These are phyloP conservation scores for Acanthamoeba culbertsoni DNA, from an alignment of 208 protist species.

Conservation along the genomic window DNA sequence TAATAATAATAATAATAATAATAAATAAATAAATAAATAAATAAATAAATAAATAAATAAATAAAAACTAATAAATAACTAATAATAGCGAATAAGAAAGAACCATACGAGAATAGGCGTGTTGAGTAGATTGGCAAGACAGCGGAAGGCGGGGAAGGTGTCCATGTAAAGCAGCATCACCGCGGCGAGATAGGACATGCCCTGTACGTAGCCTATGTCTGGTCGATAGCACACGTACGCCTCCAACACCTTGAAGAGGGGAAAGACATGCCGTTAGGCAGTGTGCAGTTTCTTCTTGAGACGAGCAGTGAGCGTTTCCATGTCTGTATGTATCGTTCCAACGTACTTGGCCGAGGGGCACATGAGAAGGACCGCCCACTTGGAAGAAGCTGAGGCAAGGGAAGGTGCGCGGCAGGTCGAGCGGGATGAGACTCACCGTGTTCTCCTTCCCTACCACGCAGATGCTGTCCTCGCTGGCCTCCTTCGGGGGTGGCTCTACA, in stretches of 20 bases:
- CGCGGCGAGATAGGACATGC: slow-evolving; percentile 35
- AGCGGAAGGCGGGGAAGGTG: slow-evolving; percentile 70
- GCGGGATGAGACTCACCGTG: slow-evolving; percentile 68
- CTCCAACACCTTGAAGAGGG: slow-evolving; percentile 71
- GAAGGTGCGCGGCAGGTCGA: slow-evolving; percentile 75
- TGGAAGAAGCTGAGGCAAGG: slow-evolving; percentile 72
- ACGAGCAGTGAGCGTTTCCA: no score
- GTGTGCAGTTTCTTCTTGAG: slow-evolving; percentile 69
- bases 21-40: slow-evolving; percentile 71
- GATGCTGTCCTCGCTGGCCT: no score
- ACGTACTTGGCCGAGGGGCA: slow-evolving; percentile 65
- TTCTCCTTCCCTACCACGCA: slow-evolving; percentile 47
- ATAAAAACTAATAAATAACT: not conserved
- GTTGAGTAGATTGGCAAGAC: slow-evolving; percentile 75
- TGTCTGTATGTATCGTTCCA: no score
- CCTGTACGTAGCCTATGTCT: slow-evolving; percentile 9
- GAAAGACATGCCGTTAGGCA: no score
- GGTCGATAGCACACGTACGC: slow-evolving; percentile 76
- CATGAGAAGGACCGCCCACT: slow-evolving; percentile 71
- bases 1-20: no score
- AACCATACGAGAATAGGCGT: slow-evolving; percentile 57
- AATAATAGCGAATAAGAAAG: no score
- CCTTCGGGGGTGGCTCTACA: no score
- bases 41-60: not conserved
- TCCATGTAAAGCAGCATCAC: slow-evolving; percentile 78